Conservation (phyloP, 2,329 filamentous ascomycete genomes). For the Aciculosporium take region DNA sequence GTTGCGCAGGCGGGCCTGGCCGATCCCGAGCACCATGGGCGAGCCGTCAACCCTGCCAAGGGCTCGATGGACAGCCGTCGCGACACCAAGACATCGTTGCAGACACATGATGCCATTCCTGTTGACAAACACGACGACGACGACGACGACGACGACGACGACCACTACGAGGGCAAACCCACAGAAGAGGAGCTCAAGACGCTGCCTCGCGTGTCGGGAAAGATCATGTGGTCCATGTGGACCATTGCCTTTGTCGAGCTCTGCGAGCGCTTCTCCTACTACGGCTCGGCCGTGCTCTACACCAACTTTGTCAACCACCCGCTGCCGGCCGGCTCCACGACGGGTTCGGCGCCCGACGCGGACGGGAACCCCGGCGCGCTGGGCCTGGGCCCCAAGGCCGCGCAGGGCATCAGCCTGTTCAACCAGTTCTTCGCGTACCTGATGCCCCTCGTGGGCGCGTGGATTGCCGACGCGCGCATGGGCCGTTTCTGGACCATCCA, state of each 20-base stretch:
- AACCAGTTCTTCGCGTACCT: conserved; percentile 50
- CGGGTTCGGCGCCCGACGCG: conserved; percentile 30
- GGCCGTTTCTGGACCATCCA: conserved; percentile 63
- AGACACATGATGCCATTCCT: conserved; percentile 10
- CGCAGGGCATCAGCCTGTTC: conserved; percentile 33
- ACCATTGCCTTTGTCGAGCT: conserved; percentile 60
- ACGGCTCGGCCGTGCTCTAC: conserved; percentile 56
- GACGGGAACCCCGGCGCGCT: conserved; percentile 35
- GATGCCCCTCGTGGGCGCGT: conserved; percentile 42
- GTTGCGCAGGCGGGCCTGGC: conserved; percentile 20
- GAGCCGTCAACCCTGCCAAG: conserved; percentile 13
- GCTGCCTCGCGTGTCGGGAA: conserved; percentile 48
- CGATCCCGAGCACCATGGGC: conserved; percentile 18
- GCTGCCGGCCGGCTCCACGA: conserved; percentile 37
- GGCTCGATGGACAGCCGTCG: conserved; percentile 14
- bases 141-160: conserved; percentile 15
- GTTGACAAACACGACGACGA: conserved; percentile 9
- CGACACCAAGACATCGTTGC: conserved; percentile 9
- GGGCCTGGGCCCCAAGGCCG: conserved; percentile 42
- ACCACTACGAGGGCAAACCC: conserved; percentile 27
- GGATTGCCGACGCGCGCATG: conserved; percentile 53
- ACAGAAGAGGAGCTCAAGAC: conserved; percentile 48
- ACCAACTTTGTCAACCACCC: conserved; percentile 49
- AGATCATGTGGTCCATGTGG: conserved; percentile 51
- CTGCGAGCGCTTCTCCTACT: conserved; percentile 67